phyloP scores from a whole-genome alignment of 257 asterid species.

The Nicotiana tomentosiformis region DNA sequence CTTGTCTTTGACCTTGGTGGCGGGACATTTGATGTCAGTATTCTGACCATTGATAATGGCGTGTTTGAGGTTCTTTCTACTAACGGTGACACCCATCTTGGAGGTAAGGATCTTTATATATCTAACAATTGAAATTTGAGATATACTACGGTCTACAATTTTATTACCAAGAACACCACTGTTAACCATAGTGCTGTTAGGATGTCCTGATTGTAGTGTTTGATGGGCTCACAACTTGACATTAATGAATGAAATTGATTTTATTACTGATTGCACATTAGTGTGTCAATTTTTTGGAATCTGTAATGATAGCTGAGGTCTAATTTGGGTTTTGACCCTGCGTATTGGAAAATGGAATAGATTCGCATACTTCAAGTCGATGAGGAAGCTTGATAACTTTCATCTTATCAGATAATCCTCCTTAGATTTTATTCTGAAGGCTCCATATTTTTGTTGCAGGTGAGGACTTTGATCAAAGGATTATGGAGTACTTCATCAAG shows the following conservation, averaged over 20 bases:
- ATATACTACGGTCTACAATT: neutral
- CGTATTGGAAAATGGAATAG: neutral
- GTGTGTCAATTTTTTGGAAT: neutral
- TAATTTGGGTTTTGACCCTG: neutral
- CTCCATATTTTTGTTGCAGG: constrained; percentile 36
- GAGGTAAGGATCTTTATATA: constrained; percentile 47
- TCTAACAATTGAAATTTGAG: neutral
- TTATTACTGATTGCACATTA: neutral
- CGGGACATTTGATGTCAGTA: constrained; percentile 95
- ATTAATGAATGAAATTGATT: neutral
- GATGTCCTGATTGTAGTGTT: neutral
- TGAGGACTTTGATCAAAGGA: constrained; percentile 94
- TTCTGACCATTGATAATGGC: constrained; percentile 90
- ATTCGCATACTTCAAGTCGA: neutral
- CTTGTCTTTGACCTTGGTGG: constrained; percentile 99
- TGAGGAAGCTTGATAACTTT: neutral
- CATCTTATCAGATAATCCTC: neutral
- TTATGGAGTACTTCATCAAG: constrained; percentile 95
- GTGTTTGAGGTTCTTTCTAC: constrained; percentile 97
- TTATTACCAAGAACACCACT: neutral
- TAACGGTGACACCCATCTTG: constrained; percentile 96
- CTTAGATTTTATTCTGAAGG: neutral
- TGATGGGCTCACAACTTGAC: neutral
- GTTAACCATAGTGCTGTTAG: neutral
- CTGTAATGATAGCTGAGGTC: neutral